A percentile compares a stretch with the other conserved stretches of the same genome.
These are phyloP conservation scores for Aspergillus homomorphus DNA, from an alignment of 495 filamentous ascomycete genomes.

Conservation along the genomic window DNA sequence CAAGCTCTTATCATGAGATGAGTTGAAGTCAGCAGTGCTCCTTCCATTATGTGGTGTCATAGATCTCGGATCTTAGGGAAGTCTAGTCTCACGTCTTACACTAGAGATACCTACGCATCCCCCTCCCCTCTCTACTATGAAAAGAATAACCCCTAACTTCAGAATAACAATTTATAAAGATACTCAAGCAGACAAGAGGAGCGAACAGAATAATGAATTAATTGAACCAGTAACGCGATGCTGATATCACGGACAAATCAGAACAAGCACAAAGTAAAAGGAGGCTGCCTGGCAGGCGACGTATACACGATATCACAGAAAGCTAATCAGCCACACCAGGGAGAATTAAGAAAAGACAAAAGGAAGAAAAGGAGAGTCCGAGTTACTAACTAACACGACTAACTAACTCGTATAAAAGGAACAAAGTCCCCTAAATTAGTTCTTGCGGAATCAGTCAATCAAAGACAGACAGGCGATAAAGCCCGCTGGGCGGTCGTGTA, in stretches of 20 bases:
- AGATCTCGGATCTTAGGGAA: no score
- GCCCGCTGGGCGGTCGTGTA: background rate
- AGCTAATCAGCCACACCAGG: slow-evolving; percentile 14
- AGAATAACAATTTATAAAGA: slow-evolving; percentile 15
- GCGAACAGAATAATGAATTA: no score
- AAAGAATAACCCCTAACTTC: slow-evolving; percentile 4
- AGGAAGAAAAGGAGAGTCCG: background rate
- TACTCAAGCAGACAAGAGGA: slow-evolving; percentile 11
- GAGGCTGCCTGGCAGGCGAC: slow-evolving; percentile 8
- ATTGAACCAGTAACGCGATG: slow-evolving; percentile 15
- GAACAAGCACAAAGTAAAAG: slow-evolving; percentile 9
- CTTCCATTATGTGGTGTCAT: no score
- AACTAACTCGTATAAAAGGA: slow-evolving; percentile 1
- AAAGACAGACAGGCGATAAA: no score
- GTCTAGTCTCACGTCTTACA: no score
- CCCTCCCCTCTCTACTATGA: background rate
- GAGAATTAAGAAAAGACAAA: slow-evolving; percentile 7
- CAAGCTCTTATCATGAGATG: no score
- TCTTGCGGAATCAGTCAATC: slow-evolving; percentile 5
- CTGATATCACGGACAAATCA: slow-evolving; percentile 25
- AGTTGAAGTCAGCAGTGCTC: no score
- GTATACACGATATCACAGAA: slow-evolving; percentile 16
- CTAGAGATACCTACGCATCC: no score
- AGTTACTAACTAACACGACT: background rate
- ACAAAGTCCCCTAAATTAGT: slow-evolving; percentile 1